phyloP scores from a whole-genome alignment of 805 yeast species.

The Candida broadrunensis region DNA sequence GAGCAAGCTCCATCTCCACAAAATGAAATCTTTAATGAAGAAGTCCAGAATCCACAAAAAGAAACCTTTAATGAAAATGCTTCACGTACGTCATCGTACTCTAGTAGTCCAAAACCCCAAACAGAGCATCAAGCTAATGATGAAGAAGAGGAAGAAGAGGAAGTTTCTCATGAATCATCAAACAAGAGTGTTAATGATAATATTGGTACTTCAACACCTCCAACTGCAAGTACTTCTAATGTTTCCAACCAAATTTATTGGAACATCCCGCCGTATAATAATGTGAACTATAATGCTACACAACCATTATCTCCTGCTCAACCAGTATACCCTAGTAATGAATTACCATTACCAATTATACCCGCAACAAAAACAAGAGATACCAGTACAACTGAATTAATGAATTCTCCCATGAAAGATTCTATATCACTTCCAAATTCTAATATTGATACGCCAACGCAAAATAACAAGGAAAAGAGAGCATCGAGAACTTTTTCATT shows the following conservation, averaged over 20 bases:
- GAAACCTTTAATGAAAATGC: background rate
- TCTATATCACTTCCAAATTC: background rate
- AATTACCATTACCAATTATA: too few species aligned
- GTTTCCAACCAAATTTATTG: background rate
- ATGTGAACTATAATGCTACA: too few species aligned
- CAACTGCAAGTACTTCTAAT: slow-evolving; percentile 14
- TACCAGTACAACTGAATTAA: too few species aligned
- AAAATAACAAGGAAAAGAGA: slow-evolving; percentile 7
- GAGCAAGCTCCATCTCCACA: background rate
- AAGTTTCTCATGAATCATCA: slow-evolving; percentile 8
- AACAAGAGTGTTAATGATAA: slow-evolving; percentile 13
- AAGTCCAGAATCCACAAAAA: background rate
- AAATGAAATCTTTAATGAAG: background rate
- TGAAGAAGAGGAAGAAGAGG: background rate
- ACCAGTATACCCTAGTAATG: too few species aligned
- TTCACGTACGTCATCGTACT: background rate
- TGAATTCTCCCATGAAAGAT: background rate
- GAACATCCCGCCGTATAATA: background rate
- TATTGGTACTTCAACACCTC: slow-evolving; percentile 11
- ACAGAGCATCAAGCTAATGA: background rate
- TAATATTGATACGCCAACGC: background rate
- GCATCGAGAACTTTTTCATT: slow-evolving; percentile 23
- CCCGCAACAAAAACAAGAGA: too few species aligned
- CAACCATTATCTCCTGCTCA: too few species aligned
- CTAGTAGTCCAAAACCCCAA: background rate